Base-by-base conservation (phyloP, 2,329 filamentous ascomycete genomes). In the Alternaria panax region DNA sequence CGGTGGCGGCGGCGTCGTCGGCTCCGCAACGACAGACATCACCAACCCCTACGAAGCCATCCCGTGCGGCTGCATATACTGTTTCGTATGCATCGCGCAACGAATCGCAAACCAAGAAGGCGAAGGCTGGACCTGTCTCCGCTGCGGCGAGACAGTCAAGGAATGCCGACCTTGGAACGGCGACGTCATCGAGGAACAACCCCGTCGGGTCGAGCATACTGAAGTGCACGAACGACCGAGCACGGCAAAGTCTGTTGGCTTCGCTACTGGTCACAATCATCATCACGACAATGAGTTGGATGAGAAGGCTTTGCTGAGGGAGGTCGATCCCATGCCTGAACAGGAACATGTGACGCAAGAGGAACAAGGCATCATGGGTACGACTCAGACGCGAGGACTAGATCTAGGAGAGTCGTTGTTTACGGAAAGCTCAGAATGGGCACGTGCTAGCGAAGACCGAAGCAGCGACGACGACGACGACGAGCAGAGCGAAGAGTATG, bases 31-130 rank as follows among this genome's bases (percentile, higher is more conserved):
- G 65, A 97, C 93, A 0, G 95, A 98, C 71, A 90, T 98, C 62
- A 97, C 94, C 5, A 99, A 98, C 75, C 93, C 95, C 0, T 99
- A 99, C 76, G 92, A 97, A 79, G 88, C 93, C 0, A 87, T 93
- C 2, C 90, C 92, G 0, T 99, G 95, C 71, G 91, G 91, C 0
- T 97, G 93, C 77, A 85, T 97, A 59, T 99, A 98, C 80, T 99
- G 95, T 79, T 99, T 96, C 75, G 92, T 96, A 18, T 99, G 95
- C 73, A 80, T 98, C n/a, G 92, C 93, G 3, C 92, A 93, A 58
- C 88, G 92, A 60, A 85, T 99, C 42, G 94, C 97, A 78, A 88
- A 90, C 5, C 94, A 98, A 78, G 94, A 97, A 75, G 95, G 94
- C 30, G 92, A 97, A 73, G 94, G 94, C 2, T 97, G 93, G 92